Base-by-base conservation (phyloP, 169 alveolate species). In the Plasmodium relictum region DNA sequence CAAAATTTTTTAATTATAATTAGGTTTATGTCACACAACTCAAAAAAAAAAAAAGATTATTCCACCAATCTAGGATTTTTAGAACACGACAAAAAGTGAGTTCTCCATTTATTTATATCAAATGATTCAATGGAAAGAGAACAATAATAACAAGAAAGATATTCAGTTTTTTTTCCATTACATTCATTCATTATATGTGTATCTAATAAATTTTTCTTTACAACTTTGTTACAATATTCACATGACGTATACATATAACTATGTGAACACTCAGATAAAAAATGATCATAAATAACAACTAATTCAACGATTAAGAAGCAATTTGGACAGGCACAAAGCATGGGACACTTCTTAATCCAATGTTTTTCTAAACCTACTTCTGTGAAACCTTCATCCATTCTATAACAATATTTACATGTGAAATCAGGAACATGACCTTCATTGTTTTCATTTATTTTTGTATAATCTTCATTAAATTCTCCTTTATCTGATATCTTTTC, bases 291-390 rank as follows among this genome's bases (percentile, higher is more conserved):
- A 80, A 80, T 80, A 45, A 80, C 90, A 80, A 80, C 90, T 69
- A 80, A 80, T 80, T 80, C 90, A 56, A 80, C 90, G 9, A 80
- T 80, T 66, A 80, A 42, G 41, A 80, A 80, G 56, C 90, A 80
- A 80, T 80, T 80, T 66, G 90, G 90, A 48, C 90, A 80, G 45
- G 90, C 41, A 45, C 90, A 80, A 56, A 80, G 90, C 90, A 80
- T 80, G 14, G 90, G 90, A 42, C 90, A 80, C 16, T 80, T 80
- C 44, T 80, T 80, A 66, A 80, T 80, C 90, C 90, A 80, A 54
- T 80, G 90, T 45, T 80, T 80, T 68, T 80, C 90, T 80, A 80
- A 80, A 52, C 90, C 90, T 66, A 80, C 52, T 80, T 80, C 90
- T 52, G 90, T 80, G 44, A 80, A 80, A 31, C 72, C 48, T 80